Base-by-base conservation (phyloP, 1,139 yeast species). In the Protomyces lactucae-debilis region DNA sequence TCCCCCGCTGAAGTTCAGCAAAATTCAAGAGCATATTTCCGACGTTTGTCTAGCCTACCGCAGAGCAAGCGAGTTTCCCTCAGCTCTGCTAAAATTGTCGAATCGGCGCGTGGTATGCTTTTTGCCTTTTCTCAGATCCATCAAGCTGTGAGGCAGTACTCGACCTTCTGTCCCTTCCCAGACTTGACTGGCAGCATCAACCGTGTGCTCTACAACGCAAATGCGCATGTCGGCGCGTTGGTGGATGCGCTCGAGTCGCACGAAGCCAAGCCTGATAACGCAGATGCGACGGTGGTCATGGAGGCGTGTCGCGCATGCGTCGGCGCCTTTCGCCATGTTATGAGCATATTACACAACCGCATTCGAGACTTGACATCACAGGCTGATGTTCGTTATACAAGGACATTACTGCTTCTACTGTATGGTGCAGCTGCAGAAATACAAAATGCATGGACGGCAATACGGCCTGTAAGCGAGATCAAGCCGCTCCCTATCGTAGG, bases 381-480 rank as follows among this genome's bases (percentile, higher is more conserved):
- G 60, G 83, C 84, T 53, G 95, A 88, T 72, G 79, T 86, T 32
- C 83, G 88, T 69, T 86, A 85, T 70, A 79, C 88, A 5, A 79
- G 97, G 68, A 81, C 89, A 81, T 80, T 88, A 53, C 84, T 88
- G 67, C 80, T 90, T 72, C 82, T 90, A 2, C 73, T 89, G 12
- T 84, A 82, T 72, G 90, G 95, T 16, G 82, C 95, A 1, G 83
- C 89, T 68, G 82, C 84, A 66, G 98, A 92, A 73, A 76, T 91
- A 56, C 80, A 82, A 69, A 88, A 89, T 72, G 87, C 95, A 0
- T 87, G 88, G 80, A 79, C 79, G 68, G 48, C 60, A 10, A 18
- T 52, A 3, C 52, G 40, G 16, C 40, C 60, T 6, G 36, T 32
- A 6, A 51, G 64, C n/a, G 35, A 23, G 23, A 37, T 65, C 21